Evolutionary conservation across 2,329 filamentous ascomycete species (phyloP).

Genomic region (Aspergillus pseudoviridinutans): DNA sequence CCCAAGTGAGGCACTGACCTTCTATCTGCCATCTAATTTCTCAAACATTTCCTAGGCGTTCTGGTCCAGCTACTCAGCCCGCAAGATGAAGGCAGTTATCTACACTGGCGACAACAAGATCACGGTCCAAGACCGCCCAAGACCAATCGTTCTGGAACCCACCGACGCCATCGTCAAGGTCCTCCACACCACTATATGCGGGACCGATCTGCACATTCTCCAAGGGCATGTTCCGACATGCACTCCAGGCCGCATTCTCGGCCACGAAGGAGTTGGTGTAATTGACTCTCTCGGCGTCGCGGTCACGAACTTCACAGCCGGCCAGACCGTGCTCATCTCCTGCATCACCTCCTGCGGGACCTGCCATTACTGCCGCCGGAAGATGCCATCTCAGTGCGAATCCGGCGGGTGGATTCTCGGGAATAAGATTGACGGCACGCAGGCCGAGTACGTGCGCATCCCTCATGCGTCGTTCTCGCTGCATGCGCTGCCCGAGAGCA

Average conservation of each 20-base stretch:
- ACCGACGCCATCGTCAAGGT: slow-evolving; percentile 49
- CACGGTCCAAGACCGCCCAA: slow-evolving; percentile 30
- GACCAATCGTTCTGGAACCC: slow-evolving; percentile 37
- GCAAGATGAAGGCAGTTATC: slow-evolving; percentile 44
- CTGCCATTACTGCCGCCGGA: slow-evolving; percentile 50
- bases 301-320: slow-evolving; percentile 46
- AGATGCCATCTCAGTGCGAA: slow-evolving; percentile 53
- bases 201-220: slow-evolving; percentile 52
- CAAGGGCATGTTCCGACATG: slow-evolving; percentile 51
- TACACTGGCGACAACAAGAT: slow-evolving; percentile 33
- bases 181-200: slow-evolving; percentile 49
- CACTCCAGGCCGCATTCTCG: slow-evolving; percentile 44
- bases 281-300: slow-evolving; percentile 44
- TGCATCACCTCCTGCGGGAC: slow-evolving; percentile 50
- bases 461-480: slow-evolving; percentile 48
- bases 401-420: slow-evolving; percentile 55
- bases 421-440: slow-evolving; percentile 51
- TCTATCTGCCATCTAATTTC: not conserved
- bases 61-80: no score
- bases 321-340: slow-evolving; percentile 52
- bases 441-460: slow-evolving; percentile 54
- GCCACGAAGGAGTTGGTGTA: slow-evolving; percentile 53
- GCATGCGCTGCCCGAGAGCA: slow-evolving; percentile 39
- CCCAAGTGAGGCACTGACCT: no score
- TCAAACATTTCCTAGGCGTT: not conserved